Evolutionary conservation across 83 land plant species (phyloP).

Genomic region (Thuja plicata): DNA sequence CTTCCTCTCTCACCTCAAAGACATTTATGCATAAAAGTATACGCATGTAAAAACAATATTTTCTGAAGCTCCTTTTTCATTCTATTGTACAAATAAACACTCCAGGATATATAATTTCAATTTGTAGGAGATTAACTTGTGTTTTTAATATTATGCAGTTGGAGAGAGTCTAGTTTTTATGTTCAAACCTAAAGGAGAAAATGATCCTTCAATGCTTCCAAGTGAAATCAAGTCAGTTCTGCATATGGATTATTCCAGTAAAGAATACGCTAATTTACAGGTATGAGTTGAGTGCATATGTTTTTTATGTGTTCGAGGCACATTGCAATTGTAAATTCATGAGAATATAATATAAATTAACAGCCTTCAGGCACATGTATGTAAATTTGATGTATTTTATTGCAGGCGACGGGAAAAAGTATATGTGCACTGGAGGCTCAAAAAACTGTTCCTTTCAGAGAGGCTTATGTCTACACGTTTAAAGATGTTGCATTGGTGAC

Average conservation of each 20-base stretch:
- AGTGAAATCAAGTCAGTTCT: not conserved
- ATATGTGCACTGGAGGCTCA: slow-evolving; percentile 1
- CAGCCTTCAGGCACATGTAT: not conserved
- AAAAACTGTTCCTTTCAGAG: not conserved
- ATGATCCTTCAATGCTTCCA: not conserved
- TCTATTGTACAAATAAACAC: not conserved
- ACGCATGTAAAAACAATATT: not conserved
- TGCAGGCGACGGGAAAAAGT: not conserved
- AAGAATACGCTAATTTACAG: not conserved
- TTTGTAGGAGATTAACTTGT: not conserved
- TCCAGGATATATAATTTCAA: not conserved
- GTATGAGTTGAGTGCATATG: not conserved
- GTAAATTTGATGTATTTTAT: not conserved
- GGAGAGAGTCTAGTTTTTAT: slow-evolving; percentile 12
- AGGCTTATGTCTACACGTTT: not conserved
- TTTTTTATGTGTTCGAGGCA: not conserved
- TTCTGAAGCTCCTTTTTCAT: not conserved
- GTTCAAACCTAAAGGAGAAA: not conserved
- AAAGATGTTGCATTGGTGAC: not conserved
- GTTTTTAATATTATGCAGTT: not conserved
- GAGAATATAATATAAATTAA: not conserved
- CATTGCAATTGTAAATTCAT: not conserved
- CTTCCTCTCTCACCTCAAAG: not conserved
- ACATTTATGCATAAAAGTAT: not conserved
- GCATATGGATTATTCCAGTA: not conserved